Percentiles rank a stretch among this genome's conserved stretches.
These are phyloP conservation scores for Epichloe glyceriae DNA, from an alignment of 2,329 filamentous ascomycete genomes.

Conservation along the genomic window DNA sequence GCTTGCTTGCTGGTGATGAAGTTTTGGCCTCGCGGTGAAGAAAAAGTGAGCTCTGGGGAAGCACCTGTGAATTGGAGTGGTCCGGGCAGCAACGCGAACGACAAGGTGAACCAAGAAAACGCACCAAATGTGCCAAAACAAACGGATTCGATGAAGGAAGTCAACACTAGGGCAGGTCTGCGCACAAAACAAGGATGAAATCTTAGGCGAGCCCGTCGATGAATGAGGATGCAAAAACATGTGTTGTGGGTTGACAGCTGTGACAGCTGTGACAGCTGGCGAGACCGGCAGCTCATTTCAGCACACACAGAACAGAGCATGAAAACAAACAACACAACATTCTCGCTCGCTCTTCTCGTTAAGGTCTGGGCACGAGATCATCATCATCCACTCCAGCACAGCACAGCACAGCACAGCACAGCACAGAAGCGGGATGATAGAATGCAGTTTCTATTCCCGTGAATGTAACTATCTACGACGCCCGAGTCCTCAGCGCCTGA, in stretches of 20 bases:
- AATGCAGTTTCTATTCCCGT: neutral
- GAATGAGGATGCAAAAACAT: neutral
- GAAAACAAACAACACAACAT: neutral
- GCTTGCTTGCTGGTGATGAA: neutral
- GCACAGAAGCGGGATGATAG: neutral
- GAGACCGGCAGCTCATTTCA: neutral
- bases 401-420: neutral
- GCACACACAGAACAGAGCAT: neutral
- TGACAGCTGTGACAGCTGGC: constrained; percentile 3
- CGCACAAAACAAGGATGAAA: neutral
- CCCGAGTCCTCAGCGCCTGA: neutral
- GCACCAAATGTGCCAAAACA: neutral
- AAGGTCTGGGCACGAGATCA: no score
- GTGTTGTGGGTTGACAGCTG: neutral
- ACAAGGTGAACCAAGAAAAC: neutral
- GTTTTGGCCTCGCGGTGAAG: neutral
- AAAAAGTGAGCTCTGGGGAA: neutral
- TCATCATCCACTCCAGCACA: no score
- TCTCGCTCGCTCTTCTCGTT: no score
- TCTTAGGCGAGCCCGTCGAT: neutral
- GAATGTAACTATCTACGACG: neutral
- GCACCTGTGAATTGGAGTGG: neutral
- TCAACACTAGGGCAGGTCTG: neutral
- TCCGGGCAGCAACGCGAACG: neutral
- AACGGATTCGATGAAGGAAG: neutral